These are phyloP conservation scores for Aspergillus cristatus DNA, from an alignment of 495 filamentous ascomycete species.

Conservation along the genomic window DNA sequence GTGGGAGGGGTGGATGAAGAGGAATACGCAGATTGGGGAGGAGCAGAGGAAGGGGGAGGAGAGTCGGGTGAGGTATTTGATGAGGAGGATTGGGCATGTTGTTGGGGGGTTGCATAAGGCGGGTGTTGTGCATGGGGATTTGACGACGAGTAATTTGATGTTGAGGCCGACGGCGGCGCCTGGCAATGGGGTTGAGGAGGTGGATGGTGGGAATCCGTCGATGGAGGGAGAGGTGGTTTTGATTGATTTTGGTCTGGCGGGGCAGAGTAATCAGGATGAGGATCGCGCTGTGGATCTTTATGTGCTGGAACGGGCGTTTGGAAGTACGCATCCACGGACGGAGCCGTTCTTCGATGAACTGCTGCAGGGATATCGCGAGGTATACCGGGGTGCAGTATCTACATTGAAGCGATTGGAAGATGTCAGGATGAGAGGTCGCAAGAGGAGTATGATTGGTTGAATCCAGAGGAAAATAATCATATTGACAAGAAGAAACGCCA, in stretches of 20 bases:
- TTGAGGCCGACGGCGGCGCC: conserved; percentile 34
- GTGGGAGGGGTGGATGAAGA: conserved; percentile 44
- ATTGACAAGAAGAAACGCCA: conserved; percentile 25
- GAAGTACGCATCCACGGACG: conserved; percentile 82
- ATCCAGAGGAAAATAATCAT: conserved; percentile 6
- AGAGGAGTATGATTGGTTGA: conserved; percentile 92
- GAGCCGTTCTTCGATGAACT: conserved; percentile 65
- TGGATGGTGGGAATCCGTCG: conserved; percentile 20
- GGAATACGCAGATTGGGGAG: conserved; percentile 10
- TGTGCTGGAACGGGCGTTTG: conserved; percentile 93
- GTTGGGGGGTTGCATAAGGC: conserved; percentile 73
- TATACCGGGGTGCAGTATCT: conserved; percentile 46
- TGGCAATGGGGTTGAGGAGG: conserved; percentile 7
- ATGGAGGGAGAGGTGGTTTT: conserved; percentile 70
- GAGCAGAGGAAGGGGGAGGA: conserved; percentile 27
- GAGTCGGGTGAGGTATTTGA: conserved; percentile 43
- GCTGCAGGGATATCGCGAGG: conserved; percentile 50
- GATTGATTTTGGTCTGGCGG: conserved; percentile 93
- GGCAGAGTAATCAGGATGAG: conserved; percentile 74
- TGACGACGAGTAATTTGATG: conserved; percentile 98
- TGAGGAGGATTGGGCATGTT: conserved; percentile 61
- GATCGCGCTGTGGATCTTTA: conserved; percentile 95
- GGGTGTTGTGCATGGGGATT: conserved; percentile 86
- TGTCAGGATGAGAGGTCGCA: conserved; percentile 90
- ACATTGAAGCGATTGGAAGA: conserved; percentile 78